A percentile compares a stretch with the other conserved stretches of the same genome.
These are phyloP conservation scores for Aureobasidium namibiae DNA, from an alignment of 2,329 filamentous ascomycete genomes.

Conservation along the genomic window DNA sequence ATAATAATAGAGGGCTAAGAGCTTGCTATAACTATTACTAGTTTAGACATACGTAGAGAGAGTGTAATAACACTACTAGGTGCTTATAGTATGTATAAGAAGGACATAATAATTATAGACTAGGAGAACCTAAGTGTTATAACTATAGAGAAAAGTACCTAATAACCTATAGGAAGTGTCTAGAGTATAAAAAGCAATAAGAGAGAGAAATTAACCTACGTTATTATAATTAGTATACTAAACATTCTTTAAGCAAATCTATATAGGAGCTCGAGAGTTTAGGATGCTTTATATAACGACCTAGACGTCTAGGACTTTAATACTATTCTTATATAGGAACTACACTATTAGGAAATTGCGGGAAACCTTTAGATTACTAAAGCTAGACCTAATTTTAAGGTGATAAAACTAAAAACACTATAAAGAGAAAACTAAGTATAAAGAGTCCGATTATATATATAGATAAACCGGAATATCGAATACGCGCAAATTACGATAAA, in stretches of 20 bases:
- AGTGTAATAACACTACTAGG: background rate
- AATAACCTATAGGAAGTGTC: background rate
- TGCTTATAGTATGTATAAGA: background rate
- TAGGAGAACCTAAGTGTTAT: background rate
- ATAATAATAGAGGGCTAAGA: background rate
- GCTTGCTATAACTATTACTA: background rate
- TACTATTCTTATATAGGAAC: no score
- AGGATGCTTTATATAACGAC: no score
- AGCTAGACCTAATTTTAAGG: no score
- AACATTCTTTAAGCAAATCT: background rate
- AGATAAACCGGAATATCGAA: no score
- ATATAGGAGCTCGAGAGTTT: background rate
- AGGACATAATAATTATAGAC: background rate
- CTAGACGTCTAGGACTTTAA: no score
- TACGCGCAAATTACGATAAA: no score
- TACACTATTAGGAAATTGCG: no score
- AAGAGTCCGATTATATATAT: no score
- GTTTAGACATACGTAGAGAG: background rate
- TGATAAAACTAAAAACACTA: no score
- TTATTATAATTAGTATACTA: background rate
- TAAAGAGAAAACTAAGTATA: no score
- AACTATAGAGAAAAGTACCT: background rate
- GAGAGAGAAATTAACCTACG: background rate
- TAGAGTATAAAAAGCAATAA: background rate
- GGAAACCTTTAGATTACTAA: no score